Percentiles rank a stretch among this genome's conserved stretches.
These are phyloP conservation scores for Dothistroma septosporum DNA, from an alignment of 2,329 filamentous ascomycete species.

Conservation along the genomic window DNA sequence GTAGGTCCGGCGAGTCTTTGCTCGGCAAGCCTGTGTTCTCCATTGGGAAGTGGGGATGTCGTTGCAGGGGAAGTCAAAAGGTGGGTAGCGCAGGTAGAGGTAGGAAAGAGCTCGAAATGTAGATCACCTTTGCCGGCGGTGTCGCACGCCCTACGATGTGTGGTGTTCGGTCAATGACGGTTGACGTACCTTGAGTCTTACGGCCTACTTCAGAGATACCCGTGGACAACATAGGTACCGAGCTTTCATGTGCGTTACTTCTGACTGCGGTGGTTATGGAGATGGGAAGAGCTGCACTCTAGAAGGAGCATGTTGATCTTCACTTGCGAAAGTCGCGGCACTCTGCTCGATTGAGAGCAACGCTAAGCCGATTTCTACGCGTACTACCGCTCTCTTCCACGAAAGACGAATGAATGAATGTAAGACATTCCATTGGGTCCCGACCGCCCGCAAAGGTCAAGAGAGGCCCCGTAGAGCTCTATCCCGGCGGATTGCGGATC, in stretches of 20 bases:
- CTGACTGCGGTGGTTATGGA: too few relatives aligned
- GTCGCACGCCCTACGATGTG: not conserved
- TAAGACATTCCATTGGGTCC: not conserved
- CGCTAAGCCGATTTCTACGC: too few relatives aligned
- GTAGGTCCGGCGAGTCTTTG: constrained; percentile 49
- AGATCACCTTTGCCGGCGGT: not conserved
- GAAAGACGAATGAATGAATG: too few relatives aligned
- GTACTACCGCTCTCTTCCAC: too few relatives aligned
- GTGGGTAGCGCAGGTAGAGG: too few relatives aligned
- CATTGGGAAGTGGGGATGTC: constrained; percentile 7
- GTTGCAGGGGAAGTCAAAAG: not conserved
- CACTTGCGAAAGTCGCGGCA: not conserved
- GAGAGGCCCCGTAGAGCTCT: not conserved
- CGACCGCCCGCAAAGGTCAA: not conserved
- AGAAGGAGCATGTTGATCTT: not conserved
- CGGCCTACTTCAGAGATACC: not conserved
- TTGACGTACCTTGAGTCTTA: not conserved
- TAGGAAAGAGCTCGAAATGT: not conserved
- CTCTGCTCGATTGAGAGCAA: too few relatives aligned
- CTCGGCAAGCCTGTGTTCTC: constrained; percentile 39
- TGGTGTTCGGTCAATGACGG: not conserved
- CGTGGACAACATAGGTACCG: too few relatives aligned
- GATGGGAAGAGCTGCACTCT: not conserved
- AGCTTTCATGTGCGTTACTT: too few relatives aligned
- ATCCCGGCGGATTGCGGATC: not conserved